Conservation (phyloP, 228 moss, liverwort and hornwort species). For the Sphagnum magellanicum region DNA sequence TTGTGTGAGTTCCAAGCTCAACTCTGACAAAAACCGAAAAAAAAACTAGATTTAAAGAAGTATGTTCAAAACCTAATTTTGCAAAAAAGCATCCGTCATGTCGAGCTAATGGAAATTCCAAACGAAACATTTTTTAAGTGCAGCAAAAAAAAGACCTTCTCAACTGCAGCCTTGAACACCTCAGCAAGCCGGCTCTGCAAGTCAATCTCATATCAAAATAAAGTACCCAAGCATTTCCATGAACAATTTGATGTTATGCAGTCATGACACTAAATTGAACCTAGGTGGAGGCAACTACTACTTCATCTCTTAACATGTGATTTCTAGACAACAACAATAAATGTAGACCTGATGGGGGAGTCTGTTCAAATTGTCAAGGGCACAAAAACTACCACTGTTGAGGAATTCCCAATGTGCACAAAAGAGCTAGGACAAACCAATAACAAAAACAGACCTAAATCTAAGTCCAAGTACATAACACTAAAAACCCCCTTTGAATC, state of each 20-base stretch:
- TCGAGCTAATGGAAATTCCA: neutral
- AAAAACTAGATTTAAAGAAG: neutral
- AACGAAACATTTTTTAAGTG: no score
- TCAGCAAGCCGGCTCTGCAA: conserved; percentile 77
- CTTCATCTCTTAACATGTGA: no score
- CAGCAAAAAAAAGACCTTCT: conserved; percentile 44
- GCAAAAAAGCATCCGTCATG: neutral
- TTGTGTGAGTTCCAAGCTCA: neutral
- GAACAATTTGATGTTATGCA: no score
- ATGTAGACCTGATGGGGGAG: no score
- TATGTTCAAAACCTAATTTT: neutral
- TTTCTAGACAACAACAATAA: no score
- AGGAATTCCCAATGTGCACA: neutral
- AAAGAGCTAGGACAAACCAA: no score
- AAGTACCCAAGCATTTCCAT: neutral
- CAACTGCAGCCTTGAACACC: conserved; percentile 83
- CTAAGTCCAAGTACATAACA: neutral
- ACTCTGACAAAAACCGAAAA: neutral
- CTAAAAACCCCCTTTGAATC: neutral
- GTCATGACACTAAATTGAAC: no score
- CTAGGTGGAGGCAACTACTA: no score
- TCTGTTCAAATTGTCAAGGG: no score
- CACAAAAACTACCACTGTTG: no score
- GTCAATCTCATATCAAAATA: neutral
- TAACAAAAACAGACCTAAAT: neutral